Conservation (phyloP, 1,284 basidiomycete genomes). For the Moniliophthora roreri region DNA sequence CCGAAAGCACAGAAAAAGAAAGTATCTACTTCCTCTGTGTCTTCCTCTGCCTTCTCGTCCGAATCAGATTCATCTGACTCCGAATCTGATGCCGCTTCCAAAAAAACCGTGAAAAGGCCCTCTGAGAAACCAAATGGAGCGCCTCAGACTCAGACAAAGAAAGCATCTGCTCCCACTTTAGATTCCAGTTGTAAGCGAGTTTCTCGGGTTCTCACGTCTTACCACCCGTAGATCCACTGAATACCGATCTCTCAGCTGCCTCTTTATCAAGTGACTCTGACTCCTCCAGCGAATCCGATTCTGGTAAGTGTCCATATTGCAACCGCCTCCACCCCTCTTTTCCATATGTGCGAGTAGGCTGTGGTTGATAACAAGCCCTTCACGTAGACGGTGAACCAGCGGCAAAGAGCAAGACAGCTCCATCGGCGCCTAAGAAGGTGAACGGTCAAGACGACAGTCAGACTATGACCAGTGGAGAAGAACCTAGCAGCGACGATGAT, state of each 20-base stretch:
- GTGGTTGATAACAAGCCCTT: neutral
- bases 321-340: conserved; percentile 1
- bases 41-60: conserved; percentile 8
- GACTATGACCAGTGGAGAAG: neutral
- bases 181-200: neutral
- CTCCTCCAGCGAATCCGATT: conserved; percentile 9
- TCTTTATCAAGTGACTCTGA: conserved; percentile 1
- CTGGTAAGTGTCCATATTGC: neutral
- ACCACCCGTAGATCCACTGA: neutral
- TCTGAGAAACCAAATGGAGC: neutral
- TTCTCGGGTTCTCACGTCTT: neutral
- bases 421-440: conserved; percentile 14
- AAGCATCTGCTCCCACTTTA: neutral
- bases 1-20: too few relatives aligned
- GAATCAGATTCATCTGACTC: too few relatives aligned
- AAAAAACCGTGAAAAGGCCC: neutral
- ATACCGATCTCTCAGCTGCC: neutral
- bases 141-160: neutral
- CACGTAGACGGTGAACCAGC: neutral
- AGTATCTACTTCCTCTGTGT: too few relatives aligned
- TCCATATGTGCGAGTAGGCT: neutral
- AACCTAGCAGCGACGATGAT: neutral
- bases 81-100: too few relatives aligned
- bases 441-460: conserved; percentile 14
- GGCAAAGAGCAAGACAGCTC: conserved; percentile 6